Conservation (phyloP, 495 filamentous ascomycete genomes). For the Penicillium coprophilum region DNA sequence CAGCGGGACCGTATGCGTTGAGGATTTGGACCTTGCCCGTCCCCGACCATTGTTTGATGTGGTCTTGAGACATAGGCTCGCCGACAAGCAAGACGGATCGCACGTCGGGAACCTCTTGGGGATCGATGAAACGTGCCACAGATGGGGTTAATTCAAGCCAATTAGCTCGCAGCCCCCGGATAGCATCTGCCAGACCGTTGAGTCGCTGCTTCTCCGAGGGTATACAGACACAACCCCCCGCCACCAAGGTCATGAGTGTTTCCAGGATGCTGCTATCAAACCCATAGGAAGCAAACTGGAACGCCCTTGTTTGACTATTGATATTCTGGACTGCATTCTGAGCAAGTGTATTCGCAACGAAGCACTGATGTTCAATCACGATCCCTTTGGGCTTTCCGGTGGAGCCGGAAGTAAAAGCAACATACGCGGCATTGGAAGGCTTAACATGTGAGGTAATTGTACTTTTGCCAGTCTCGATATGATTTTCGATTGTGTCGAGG, state of each 20-base stretch:
- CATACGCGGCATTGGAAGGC: constrained; percentile 13
- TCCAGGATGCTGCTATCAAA: constrained; percentile 23
- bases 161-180: constrained; percentile 22
- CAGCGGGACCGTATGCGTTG: constrained; percentile 8
- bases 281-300: constrained; percentile 22
- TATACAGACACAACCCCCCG: constrained; percentile 28
- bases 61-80: constrained; percentile 14
- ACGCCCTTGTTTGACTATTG: constrained; percentile 12
- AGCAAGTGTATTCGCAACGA: constrained; percentile 18
- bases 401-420: constrained; percentile 38
- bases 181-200: constrained; percentile 29
- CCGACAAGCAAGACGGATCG: constrained; percentile 41
- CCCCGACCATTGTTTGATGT: constrained; percentile 18
- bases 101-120: constrained; percentile 31
- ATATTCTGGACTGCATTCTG: background rate
- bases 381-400: constrained; percentile 46
- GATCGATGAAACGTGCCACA: constrained; percentile 32
- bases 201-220: constrained; percentile 24
- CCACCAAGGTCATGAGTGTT: constrained; percentile 11
- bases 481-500: background rate
- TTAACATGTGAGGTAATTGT: background rate
- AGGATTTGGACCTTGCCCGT: constrained; percentile 5
- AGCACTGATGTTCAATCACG: constrained; percentile 39
- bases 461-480: background rate
- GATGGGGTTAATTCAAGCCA: constrained; percentile 47